Percentiles rank a stretch among this genome's conserved stretches.
These are phyloP conservation scores for Trematosphaeria pertusa DNA, from an alignment of 2,329 filamentous ascomycete genomes.

Conservation along the genomic window DNA sequence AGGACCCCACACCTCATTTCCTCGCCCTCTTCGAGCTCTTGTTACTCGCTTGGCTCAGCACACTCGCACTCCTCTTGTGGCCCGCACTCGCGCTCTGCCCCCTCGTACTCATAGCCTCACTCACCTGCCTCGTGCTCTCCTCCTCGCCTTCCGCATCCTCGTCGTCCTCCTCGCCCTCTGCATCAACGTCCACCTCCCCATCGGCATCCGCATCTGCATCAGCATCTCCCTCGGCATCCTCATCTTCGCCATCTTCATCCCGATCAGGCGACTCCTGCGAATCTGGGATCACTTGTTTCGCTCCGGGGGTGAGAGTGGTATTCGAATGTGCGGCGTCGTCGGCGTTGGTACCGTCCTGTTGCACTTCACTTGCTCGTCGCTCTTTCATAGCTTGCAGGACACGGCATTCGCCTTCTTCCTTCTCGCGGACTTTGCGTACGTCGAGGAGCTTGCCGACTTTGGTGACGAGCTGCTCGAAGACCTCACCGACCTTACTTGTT, in stretches of 20 bases:
- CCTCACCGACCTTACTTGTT: conserved; percentile 72
- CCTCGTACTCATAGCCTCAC: conserved; percentile 23
- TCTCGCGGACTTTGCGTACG: conserved; percentile 75
- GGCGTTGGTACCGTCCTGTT: conserved; percentile 34
- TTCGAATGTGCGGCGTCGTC: conserved; percentile 35
- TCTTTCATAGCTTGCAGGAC: conserved; percentile 49
- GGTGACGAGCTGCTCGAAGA: conserved; percentile 74
- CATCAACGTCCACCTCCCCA: conserved; percentile 23
- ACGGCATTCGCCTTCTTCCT: conserved; percentile 70
- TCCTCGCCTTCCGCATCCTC: conserved; percentile 44
- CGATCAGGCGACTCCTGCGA: conserved; percentile 53
- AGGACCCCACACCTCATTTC: conserved; percentile 28
- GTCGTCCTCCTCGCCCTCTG: conserved; percentile 24
- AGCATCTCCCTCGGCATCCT: conserved; percentile 52
- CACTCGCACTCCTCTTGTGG: conserved; percentile 84
- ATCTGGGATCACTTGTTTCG: conserved; percentile 27
- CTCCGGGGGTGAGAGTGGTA: conserved; percentile 14
- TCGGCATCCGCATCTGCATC: conserved; percentile 29
- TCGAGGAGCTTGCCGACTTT: conserved; percentile 75
- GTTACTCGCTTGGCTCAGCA: conserved; percentile 65
- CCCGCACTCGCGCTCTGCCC: conserved; percentile 35
- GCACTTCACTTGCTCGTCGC: conserved; percentile 21
- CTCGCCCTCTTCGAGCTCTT: conserved; percentile 41
- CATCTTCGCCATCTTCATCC: conserved; percentile 57
- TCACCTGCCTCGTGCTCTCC: conserved; percentile 38